Percentiles rank a stretch among this genome's conserved stretches.
phyloP scores from a whole-genome alignment of 2,329 filamentous ascomycete genomes.

The Plectosphaerella sp. region DNA sequence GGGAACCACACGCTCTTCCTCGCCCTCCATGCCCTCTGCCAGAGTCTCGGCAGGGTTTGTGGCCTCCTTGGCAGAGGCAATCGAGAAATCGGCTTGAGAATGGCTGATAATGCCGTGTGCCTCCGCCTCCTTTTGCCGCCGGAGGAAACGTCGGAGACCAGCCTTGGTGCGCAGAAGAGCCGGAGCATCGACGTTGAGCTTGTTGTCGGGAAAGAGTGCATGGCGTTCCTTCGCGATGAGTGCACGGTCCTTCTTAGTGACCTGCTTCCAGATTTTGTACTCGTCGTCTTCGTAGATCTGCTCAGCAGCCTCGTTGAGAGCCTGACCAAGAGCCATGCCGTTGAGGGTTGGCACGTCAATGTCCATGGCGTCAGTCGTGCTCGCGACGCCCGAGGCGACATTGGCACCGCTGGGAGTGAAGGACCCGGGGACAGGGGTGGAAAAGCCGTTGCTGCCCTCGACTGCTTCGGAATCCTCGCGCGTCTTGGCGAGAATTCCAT shows the following conservation, averaged over 20 bases:
- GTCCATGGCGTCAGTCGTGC: constrained; percentile 82
- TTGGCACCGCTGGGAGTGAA: constrained; percentile 72
- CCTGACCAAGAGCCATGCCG: constrained; percentile 58
- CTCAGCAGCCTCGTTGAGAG: constrained; percentile 62
- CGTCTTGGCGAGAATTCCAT: constrained; percentile 56
- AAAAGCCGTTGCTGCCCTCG: constrained; percentile 81
- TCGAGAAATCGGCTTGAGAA: constrained; percentile 35
- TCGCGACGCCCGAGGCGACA: constrained; percentile 61
- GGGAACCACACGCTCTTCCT: constrained; percentile 78
- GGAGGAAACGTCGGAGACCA: constrained; percentile 84
- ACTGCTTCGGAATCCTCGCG: constrained; percentile 72
- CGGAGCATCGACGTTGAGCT: constrained; percentile 80
- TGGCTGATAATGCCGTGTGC: constrained; percentile 35
- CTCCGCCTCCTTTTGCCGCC: constrained; percentile 69
- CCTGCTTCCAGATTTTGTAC: constrained; percentile 98
- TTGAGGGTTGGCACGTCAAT: constrained; percentile 73
- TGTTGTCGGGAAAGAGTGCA: constrained; percentile 79
- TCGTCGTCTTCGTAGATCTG: constrained; percentile 87
- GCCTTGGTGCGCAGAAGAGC: constrained; percentile 80
- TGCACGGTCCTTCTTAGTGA: constrained; percentile 94
- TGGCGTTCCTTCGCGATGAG: constrained; percentile 80
- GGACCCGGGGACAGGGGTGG: constrained; percentile 75
- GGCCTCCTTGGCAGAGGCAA: constrained; percentile 42
- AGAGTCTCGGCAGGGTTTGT: constrained; percentile 65
- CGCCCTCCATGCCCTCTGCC: constrained; percentile 90